Base-by-base conservation (phyloP, 805 yeast species). In the Suhomyces sp. region DNA sequence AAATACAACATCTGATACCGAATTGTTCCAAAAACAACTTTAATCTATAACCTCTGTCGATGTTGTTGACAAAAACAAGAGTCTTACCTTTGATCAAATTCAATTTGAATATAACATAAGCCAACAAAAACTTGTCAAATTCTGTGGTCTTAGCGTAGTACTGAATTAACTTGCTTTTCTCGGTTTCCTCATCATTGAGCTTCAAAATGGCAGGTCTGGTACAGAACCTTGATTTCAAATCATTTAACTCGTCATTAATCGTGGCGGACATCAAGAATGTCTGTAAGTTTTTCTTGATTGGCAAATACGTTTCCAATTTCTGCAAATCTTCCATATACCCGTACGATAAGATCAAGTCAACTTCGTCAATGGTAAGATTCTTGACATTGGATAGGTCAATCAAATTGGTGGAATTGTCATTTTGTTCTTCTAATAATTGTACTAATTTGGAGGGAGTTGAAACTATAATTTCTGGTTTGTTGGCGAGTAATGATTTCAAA, bases 231-330 rank as follows among this genome's bases (percentile, higher is more conserved):
- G 74, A 68, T 68, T 93, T 93, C 60, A 94, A 71, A 44, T 80
- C 82, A 53, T 88, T 83, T 56, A 93, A 82, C 56, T 93, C 97
- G 43, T 89, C 96, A 63, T 84, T 88, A 53, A 94, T 74, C 3
- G 99, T 94, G 2, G 99, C 99, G 69, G 96, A 88, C 98, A 94
- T 94, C 59, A 94, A 74, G 70, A 90, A 94, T 2, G 94, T 85
- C 72, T 94, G 99, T 58, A 89, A 74, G 53, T 81, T 83, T 56
- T 87, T 86, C 63, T 84, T 85, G 54, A 85, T 72, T n/a, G 91
- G 90, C 56, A 92, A 71, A 55, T 70, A 80, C 22, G 78, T 75
- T 7, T 87, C 78, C 56, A 94, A 79, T 60, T 79, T 80, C 41
- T 80, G 74, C 56, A 93, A 76, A 69, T 94, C 99, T 7, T 89